Evolutionary conservation across 164 flowering plant genomes (phyloP), one percentile per base, ranked within the genome.

Genomic region (Macadamia integrifolia): DNA sequence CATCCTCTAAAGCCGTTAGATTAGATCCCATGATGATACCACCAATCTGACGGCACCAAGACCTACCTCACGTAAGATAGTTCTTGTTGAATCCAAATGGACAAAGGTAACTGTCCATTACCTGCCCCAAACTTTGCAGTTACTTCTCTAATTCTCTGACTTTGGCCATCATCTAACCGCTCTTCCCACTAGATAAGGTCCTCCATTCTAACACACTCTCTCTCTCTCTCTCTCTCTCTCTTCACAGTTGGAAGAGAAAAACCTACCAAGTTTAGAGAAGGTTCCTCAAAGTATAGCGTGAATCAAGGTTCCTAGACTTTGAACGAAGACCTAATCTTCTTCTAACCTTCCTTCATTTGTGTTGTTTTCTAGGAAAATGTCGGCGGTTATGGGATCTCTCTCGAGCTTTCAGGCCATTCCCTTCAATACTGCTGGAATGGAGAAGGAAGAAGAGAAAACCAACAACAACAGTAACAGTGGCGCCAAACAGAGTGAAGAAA

Each of bases 341-440:
- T 61, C 43, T 3, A 4, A 31, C 29, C 32, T 43, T 50, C 29
- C 62, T 6, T 1, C 18, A 42, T 28, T 44, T 17, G 40, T 43
- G 29, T 65, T 31, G 50, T 29, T 61, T 44, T 35, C 50, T 53
- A 58, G 40, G 13, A 52, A 65, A 56, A 79, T 76, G 82, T 74
- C 80, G 35, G 76, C 76, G 5, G 72, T 65, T 9, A 63, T 79
- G 69, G 74, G 78, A 55, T 74, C 78, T 63, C 5, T 79, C 56
- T 69, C 79, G 14, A 65, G 74, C 42, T 63, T 71, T 65, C 74
- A 74, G 42, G 71, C 64, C 64, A 61, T 74, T 60, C 18, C 68
- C 40, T 73, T 75, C 66, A 2, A 10, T 58, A 49, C 32, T 58
- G 11, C 72, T 35, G 74, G 65, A 32, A 68, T 67, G 71, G 78